A percentile compares a stretch with the other conserved stretches of the same genome.
phyloP scores from a whole-genome alignment of 805 yeast genomes.

The Suhomyces xylopsoci region DNA sequence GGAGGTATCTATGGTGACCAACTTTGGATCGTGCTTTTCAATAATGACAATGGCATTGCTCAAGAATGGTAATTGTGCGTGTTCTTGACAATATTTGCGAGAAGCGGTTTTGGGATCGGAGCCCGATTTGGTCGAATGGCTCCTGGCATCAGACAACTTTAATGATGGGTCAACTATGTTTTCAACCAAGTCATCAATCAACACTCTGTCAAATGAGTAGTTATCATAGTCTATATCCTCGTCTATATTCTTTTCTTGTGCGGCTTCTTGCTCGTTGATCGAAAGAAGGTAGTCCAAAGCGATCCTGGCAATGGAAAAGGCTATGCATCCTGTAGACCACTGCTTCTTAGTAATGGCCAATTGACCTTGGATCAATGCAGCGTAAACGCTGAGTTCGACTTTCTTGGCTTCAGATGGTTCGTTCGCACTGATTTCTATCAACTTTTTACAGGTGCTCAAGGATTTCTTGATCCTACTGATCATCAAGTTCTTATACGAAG shows the following conservation, averaged over 20 bases:
- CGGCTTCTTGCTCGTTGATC: slow-evolving; percentile 3
- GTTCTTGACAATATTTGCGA: slow-evolving; percentile 21
- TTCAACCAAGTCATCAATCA: slow-evolving; percentile 56
- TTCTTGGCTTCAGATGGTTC: slow-evolving; percentile 27
- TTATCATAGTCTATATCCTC: slow-evolving; percentile 17
- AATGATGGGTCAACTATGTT: slow-evolving; percentile 65
- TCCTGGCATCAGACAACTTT: slow-evolving; percentile 49
- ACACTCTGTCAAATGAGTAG: slow-evolving; percentile 24
- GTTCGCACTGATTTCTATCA: slow-evolving; percentile 39
- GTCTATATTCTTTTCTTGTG: slow-evolving; percentile 1
- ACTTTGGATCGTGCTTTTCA: slow-evolving; percentile 30
- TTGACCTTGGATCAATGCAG: slow-evolving; percentile 52
- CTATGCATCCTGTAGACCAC: slow-evolving; percentile 52
- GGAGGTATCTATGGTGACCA: slow-evolving; percentile 31
- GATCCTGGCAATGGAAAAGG: slow-evolving; percentile 60
- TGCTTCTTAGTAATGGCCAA: slow-evolving; percentile 49
- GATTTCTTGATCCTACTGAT: slow-evolving; percentile 69
- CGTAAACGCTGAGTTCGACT: slow-evolving; percentile 34
- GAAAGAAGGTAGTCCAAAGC: slow-evolving; percentile 50
- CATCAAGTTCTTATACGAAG: slow-evolving; percentile 47
- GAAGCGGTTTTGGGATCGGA: slow-evolving; percentile 7
- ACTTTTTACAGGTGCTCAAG: slow-evolving; percentile 37
- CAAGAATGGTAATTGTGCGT: slow-evolving; percentile 26
- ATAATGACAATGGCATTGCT: slow-evolving; percentile 42
- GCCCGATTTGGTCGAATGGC: slow-evolving; percentile 12